Base-by-base conservation (phyloP, 78 protist species). In the Polysphondylium violaceum region DNA sequence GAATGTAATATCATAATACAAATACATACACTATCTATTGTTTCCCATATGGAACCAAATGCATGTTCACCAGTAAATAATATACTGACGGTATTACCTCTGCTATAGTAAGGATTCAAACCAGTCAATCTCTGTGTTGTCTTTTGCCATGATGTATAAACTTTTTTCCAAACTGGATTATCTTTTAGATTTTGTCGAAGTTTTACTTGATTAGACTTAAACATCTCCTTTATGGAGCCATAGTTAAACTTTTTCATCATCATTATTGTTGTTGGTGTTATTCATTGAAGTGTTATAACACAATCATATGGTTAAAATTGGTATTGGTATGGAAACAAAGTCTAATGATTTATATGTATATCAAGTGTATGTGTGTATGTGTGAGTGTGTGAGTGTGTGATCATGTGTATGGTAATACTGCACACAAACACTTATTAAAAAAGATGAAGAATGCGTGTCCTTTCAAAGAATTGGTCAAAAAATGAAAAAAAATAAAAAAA, bases 1-100 rank as follows among this genome's bases (percentile, higher is more conserved):
- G 14, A 51, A 51, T 14, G 14, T 16, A 51, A 16, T 51, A 14
- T 27, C 2, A 2, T 58, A 58, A n/a, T n/a, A 0, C 16, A 33
- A 55, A 9, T 21, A 56, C 12, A 25, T 69, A 87, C 93, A 76
- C 55, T 75, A 55, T 63, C 56, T 58, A 88, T 88, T 12, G 55
- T 50, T 29, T 58, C 23, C 94, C 94, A 88, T 87, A 88, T 88
- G 8, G 67, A 41, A 17, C 21, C 27, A 67, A 88, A 76, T 51
- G 86, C 59, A 16, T 69, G 74, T 67, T 88, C 94, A 27, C 94
- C 94, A 75, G 41, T 43, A 27, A 72, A 76, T 38, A 59, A 88
- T 0, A 88, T 0, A 8, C 87, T 88, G 11, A 88, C 94, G 4
- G 41, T 41, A 69, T 88, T 88, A 47, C 73, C 73, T 38, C 44